A percentile compares a stretch with the other conserved stretches of the same genome.
Conservation (phyloP, 495 filamentous ascomycete species). For the Amniculicola lignicola region DNA sequence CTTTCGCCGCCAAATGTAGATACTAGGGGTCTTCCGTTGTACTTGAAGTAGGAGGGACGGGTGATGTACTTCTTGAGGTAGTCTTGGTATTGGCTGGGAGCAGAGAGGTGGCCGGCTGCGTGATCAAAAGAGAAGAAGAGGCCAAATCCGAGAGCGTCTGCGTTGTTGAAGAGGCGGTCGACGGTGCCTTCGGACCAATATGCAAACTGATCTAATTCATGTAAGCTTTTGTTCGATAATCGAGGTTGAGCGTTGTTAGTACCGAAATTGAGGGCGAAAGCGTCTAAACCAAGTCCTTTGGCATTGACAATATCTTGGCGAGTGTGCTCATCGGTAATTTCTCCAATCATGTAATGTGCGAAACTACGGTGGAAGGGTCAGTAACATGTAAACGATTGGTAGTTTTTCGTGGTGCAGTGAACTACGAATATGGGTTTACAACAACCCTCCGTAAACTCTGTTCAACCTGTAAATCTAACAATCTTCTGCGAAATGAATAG, state of each 20-base stretch:
- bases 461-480: too few species aligned
- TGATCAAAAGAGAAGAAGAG: constrained; percentile 28
- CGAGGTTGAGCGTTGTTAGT: background rate
- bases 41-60: constrained; percentile 19
- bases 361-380: too few species aligned
- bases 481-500: too few species aligned
- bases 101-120: constrained; percentile 9
- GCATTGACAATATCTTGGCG: constrained; percentile 23
- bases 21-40: constrained; percentile 15
- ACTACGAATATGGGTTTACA: too few species aligned
- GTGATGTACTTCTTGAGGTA: constrained; percentile 8
- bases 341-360: constrained; percentile 30
- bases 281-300: constrained; percentile 13
- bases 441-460: too few species aligned
- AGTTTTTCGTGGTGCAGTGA: too few species aligned
- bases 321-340: constrained; percentile 18
- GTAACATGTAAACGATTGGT: too few species aligned
- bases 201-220: background rate
- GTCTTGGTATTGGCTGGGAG: constrained; percentile 1
- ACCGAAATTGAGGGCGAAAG: constrained; percentile 26
- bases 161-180: constrained; percentile 17
- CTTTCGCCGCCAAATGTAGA: constrained; percentile 23
- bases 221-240: background rate
- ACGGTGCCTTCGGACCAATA: constrained; percentile 12
- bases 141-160: constrained; percentile 17